These are phyloP conservation scores for Darksidea phi DNA, from an alignment of 495 filamentous ascomycete species.

Conservation along the genomic window DNA sequence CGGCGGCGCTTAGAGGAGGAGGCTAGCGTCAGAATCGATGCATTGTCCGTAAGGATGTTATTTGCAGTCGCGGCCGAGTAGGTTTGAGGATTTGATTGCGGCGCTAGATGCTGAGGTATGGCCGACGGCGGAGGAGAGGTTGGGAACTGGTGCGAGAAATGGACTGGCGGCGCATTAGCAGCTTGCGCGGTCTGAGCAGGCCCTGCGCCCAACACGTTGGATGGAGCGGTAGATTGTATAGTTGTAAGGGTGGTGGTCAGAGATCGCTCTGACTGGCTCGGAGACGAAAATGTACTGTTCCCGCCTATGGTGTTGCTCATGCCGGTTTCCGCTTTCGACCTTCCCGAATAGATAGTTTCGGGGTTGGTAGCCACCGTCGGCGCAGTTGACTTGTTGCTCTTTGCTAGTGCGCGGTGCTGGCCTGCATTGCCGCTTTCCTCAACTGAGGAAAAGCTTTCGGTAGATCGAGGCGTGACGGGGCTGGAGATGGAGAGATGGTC, in stretches of 20 bases:
- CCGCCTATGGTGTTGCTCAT: slow-evolving; percentile 67
- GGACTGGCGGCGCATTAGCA: slow-evolving; percentile 45
- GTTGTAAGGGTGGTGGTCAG: slow-evolving; percentile 94
- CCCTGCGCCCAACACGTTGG: slow-evolving; percentile 52
- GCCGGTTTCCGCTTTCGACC: slow-evolving; percentile 74
- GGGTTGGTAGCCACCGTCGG: slow-evolving; percentile 79
- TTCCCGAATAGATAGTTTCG: slow-evolving; percentile 70
- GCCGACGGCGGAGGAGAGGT: slow-evolving; percentile 67
- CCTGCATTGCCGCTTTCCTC: slow-evolving; percentile 48
- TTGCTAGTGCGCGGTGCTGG: slow-evolving; percentile 50
- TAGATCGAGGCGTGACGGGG: slow-evolving; percentile 42
- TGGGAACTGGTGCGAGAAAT: slow-evolving; percentile 92
- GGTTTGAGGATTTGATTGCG: slow-evolving; percentile 67
- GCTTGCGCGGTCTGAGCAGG: slow-evolving; percentile 42
- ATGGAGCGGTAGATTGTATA: slow-evolving; percentile 81
- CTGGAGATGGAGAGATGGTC: slow-evolving; percentile 61
- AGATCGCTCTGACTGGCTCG: slow-evolving; percentile 84
- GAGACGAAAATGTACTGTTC: slow-evolving; percentile 89
- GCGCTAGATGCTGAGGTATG: slow-evolving; percentile 73
- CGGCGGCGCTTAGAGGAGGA: slow-evolving; percentile 90
- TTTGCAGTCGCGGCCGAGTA: slow-evolving; percentile 90
- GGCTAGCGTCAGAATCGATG: slow-evolving; percentile 92
- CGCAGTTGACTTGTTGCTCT: slow-evolving; percentile 67
- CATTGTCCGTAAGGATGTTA: slow-evolving; percentile 88
- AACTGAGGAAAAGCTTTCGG: slow-evolving; percentile 40